Evolutionary conservation across 352 stramenopile genomes (phyloP).

Genomic region (Aphanomyces stellatus): DNA sequence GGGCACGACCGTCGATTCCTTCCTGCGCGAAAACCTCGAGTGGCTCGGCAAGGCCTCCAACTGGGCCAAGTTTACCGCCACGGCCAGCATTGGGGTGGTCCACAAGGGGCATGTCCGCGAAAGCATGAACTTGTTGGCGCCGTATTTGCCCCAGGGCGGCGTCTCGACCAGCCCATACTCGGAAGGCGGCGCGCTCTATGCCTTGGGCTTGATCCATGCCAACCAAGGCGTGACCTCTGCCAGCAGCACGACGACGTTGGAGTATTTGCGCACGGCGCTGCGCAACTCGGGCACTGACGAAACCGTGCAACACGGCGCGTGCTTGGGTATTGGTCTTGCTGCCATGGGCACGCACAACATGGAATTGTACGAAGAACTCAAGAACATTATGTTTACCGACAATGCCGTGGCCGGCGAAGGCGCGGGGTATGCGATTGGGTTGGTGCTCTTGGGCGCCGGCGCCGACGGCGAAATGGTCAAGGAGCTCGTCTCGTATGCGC

Average conservation of each 20-base stretch:
- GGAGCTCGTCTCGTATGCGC: conserved; percentile 95
- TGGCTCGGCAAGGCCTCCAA: conserved; percentile 99
- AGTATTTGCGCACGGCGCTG: conserved; percentile 78
- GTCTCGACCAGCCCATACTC: conserved; percentile 87
- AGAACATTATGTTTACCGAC: conserved; percentile 97
- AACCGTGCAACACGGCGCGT: conserved; percentile 96
- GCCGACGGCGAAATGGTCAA: conserved; percentile 77
- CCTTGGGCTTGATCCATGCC: conserved; percentile 97
- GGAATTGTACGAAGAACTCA: conserved; percentile 95
- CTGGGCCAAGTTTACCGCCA: conserved; percentile 99
- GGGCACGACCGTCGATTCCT: conserved; percentile 96
- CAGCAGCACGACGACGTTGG: conserved; percentile 72
- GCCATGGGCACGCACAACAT: conserved; percentile 92
- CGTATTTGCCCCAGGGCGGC: conserved; percentile 93
- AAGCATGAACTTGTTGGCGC: conserved; percentile 95
- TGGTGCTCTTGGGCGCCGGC: conserved; percentile 93
- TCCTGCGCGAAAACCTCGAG: conserved; percentile 97
- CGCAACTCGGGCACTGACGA: conserved; percentile 89
- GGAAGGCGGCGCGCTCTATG: conserved; percentile 96
- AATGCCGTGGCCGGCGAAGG: conserved; percentile 96
- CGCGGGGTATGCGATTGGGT: conserved; percentile 95
- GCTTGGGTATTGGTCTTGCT: conserved; percentile 95
- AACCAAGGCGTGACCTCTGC: conserved; percentile 89
- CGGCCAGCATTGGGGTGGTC: conserved; percentile 96
- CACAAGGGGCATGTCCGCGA: conserved; percentile 97